phyloP scores from a whole-genome alignment of 768 basidiomycete species.

The Phaffia tasmanica region DNA sequence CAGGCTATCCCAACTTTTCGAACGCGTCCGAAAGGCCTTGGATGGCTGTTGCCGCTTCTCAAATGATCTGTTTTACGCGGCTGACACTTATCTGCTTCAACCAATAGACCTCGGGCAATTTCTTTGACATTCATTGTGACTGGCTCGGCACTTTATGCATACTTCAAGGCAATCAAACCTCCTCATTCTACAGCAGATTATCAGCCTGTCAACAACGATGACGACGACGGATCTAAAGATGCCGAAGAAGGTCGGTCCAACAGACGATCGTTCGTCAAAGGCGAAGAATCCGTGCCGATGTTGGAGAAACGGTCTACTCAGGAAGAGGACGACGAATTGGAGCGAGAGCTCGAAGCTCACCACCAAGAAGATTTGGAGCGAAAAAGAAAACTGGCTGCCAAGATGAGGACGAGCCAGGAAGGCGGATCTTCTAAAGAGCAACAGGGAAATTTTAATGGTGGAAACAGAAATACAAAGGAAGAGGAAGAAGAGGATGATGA shows the following conservation, averaged over 20 bases:
- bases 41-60: too few relatives aligned
- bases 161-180: conserved; percentile 30
- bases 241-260: conserved; percentile 4
- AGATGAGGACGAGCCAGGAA: too few relatives aligned
- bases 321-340: conserved; percentile 11
- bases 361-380: too few relatives aligned
- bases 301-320: conserved; percentile 1
- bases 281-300: conserved; percentile 22
- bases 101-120: conserved; percentile 31
- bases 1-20: background rate
- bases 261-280: background rate
- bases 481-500: too few relatives aligned
- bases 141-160: conserved; percentile 36
- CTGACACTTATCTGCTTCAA: background rate
- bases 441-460: too few relatives aligned
- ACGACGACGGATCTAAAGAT: background rate
- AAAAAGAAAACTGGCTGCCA: too few relatives aligned
- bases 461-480: too few relatives aligned
- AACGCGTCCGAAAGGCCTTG: too few relatives aligned
- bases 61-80: too few relatives aligned
- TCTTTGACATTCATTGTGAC: conserved; percentile 34
- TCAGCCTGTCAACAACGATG: background rate
- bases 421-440: too few relatives aligned
- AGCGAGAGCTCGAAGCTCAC: conserved; percentile 4
- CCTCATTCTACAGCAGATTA: background rate